Base-by-base conservation (phyloP, 192 early-diverging fungal genomes). In the Backusella psychrophila region DNA sequence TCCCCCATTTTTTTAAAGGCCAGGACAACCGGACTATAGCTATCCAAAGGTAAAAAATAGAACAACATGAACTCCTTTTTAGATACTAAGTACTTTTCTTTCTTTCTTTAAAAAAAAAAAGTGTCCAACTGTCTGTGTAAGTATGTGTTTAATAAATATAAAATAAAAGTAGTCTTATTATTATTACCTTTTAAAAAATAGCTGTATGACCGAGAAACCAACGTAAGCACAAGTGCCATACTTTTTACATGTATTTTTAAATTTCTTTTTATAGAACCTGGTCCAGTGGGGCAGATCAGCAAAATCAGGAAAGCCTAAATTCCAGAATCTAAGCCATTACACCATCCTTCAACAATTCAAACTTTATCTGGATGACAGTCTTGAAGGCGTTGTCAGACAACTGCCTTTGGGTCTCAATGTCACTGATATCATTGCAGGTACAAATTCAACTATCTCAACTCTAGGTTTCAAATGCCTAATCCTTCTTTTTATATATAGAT, bases 341-440 rank as follows among this genome's bases (percentile, higher is more conserved):
- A 63, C 81, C 8, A 77, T 82, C 17, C 76, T 87, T 26, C 66
- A 83, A 65, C 84, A 85, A 73, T 87, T 85, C 66, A 87, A 87
- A 79, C 65, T 87, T 12, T 87, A 82, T 66, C 77, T 85, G 6
- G 86, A 87, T 72, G 82, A 85, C 38, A 66, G 73, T 23, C 66
- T 80, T 12, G 75, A 74, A 4, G 77, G 79, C 9, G 69, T 81
- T 46, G 29, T 87, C 14, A 81, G 77, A 17, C 82, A 80, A 39
- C 63, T 85, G 14, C 86, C 86, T 21, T 74, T 78, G 34, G 76
- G 63, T 5, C 75, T 85, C 41, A 83, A 75, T 53, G 74, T 78
- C 6, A 76, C 83, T 12, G 80, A 78, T 33, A 74, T 84, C 8
- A 85, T 85, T 70, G 78, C 83, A 35, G 80, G 80, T 81, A 76